Conservation (phyloP, 2,329 filamentous ascomycete genomes). For the Verticillium dahliae region DNA sequence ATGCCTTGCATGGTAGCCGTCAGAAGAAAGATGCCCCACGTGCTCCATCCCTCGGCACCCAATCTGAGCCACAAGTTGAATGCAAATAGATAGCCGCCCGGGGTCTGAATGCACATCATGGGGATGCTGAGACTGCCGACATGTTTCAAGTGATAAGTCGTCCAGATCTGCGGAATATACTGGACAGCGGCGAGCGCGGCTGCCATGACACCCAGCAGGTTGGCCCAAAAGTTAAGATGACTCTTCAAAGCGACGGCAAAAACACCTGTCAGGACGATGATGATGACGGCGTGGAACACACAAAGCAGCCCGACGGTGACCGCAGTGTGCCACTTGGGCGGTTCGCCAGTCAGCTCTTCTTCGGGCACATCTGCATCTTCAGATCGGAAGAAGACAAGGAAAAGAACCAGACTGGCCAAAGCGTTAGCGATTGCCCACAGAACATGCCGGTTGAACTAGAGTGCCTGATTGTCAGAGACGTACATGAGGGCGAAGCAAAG, state of each 20-base stretch:
- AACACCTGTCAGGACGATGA: slow-evolving; percentile 61
- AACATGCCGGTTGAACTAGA: background rate
- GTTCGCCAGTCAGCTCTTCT: slow-evolving; percentile 41
- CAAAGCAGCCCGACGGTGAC: slow-evolving; percentile 67
- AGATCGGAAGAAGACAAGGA: slow-evolving; percentile 86
- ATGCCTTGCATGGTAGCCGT: slow-evolving; percentile 81
- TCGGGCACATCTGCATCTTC: slow-evolving; percentile 42
- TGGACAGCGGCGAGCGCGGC: slow-evolving; percentile 77
- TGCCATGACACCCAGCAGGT: slow-evolving; percentile 73
- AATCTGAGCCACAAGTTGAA: slow-evolving; percentile 74
- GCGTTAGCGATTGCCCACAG: background rate
- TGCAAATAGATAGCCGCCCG: slow-evolving; percentile 85
- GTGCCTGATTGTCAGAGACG: slow-evolving; percentile 21
- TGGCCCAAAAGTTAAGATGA: slow-evolving; percentile 72
- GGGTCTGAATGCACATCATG: slow-evolving; percentile 98
- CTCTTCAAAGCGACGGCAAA: slow-evolving; percentile 57
- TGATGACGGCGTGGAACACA: slow-evolving; percentile 66
- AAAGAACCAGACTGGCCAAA: slow-evolving; percentile 69
- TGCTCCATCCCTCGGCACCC: slow-evolving; percentile 83
- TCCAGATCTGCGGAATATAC: slow-evolving; percentile 93
- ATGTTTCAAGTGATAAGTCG: slow-evolving; percentile 77
- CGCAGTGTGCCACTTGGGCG: slow-evolving; percentile 71
- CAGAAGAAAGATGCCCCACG: slow-evolving; percentile 86
- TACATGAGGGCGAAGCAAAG: slow-evolving; percentile 88
- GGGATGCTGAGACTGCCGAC: slow-evolving; percentile 89